Evolutionary conservation across 176 grass and related monocot genomes (phyloP).

Genomic region (Carex parvula): DNA sequence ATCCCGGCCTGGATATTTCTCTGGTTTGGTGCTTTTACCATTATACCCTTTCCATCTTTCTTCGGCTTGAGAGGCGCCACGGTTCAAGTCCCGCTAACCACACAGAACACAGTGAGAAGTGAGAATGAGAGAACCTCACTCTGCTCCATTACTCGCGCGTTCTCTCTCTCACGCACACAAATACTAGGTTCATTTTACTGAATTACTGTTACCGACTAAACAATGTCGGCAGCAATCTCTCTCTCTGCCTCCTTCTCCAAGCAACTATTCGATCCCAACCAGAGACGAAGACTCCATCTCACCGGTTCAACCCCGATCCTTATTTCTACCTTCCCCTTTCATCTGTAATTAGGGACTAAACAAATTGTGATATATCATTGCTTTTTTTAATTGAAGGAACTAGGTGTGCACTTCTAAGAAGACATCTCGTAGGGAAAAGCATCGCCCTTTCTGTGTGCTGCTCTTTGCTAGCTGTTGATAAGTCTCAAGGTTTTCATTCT

Average conservation of each 20-base stretch:
- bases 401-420: slow-evolving; percentile 46
- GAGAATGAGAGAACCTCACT: background rate
- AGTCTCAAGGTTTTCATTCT: slow-evolving; percentile 38
- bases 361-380: background rate
- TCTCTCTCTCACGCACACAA: background rate
- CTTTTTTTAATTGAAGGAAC: slow-evolving; percentile 25
- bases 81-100: slow-evolving; percentile 6
- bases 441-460: slow-evolving; percentile 61
- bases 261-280: slow-evolving; percentile 25
- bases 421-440: slow-evolving; percentile 58
- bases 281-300: slow-evolving; percentile 28
- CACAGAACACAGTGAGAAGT: background rate
- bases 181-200: background rate
- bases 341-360: background rate
- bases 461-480: slow-evolving; percentile 46
- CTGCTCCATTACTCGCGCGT: background rate
- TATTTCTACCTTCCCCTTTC: too few relatives aligned
- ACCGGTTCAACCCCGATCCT: slow-evolving; percentile 2
- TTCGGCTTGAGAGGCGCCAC: slow-evolving; percentile 18
- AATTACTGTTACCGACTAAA: background rate
- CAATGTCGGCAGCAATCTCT: slow-evolving; percentile 34
- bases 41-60: background rate
- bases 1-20: background rate
- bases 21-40: background rate
- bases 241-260: slow-evolving; percentile 22